Percentiles rank a stretch among this genome's conserved stretches.
phyloP scores from a whole-genome alignment of 2,329 filamentous ascomycete genomes.

The Beauveria medogensis region DNA sequence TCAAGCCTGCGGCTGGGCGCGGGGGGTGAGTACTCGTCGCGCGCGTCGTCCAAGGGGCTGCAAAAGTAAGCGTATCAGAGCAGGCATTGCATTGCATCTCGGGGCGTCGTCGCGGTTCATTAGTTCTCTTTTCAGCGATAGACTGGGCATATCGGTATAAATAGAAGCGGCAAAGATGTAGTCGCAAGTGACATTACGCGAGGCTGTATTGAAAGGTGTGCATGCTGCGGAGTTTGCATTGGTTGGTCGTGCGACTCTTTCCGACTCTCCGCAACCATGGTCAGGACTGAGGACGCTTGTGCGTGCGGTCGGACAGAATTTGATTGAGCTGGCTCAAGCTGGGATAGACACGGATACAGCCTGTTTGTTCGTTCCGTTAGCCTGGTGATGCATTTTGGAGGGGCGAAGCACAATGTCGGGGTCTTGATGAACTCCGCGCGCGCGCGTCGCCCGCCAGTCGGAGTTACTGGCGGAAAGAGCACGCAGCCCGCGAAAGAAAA shows the following conservation, averaged over 20 bases:
- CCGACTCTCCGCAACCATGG: no score
- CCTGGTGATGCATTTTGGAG: background rate
- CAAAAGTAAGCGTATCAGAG: background rate
- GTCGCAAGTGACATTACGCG: background rate
- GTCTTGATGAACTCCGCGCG: background rate
- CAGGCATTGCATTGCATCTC: background rate
- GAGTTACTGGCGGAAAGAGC: background rate
- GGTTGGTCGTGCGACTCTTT: no score
- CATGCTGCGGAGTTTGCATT: background rate
- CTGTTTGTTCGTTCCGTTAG: background rate
- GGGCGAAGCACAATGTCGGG: background rate
- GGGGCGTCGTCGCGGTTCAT: background rate
- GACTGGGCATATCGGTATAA: background rate
- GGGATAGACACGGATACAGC: no score
- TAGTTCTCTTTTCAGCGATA: background rate
- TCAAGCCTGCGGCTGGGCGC: slow-evolving; percentile 1
- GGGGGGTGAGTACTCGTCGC: background rate
- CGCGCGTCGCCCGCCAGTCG: background rate
- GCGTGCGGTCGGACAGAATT: no score
- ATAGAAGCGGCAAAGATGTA: background rate
- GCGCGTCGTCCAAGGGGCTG: background rate
- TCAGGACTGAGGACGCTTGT: background rate
- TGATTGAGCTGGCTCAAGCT: no score
- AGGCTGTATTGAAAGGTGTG: background rate
- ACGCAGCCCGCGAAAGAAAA: background rate